Evolutionary conservation across 768 basidiomycete species (phyloP), one percentile per base, ranked within the genome.

Genomic region (Rhodotorula toruloides): DNA sequence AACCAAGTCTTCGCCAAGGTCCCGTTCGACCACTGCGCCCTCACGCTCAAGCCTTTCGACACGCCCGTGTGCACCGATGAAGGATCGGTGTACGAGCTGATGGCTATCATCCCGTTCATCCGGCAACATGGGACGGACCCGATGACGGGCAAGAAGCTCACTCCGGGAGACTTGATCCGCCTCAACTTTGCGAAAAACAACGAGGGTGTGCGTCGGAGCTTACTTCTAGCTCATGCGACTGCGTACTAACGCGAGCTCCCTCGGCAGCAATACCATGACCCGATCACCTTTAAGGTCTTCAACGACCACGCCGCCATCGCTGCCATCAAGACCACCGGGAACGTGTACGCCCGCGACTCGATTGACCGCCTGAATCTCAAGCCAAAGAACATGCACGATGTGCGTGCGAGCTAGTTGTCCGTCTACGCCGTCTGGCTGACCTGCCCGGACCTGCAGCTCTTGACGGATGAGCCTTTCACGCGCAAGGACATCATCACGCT

Each of bases 271-370:
- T 81, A 84, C 12, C 87, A 96, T 76, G 96, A 99, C 77, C 96
- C 96, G 1, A 91, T 99, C 49, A 91, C 91, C 6, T 99, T 94
- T 84, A 98, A 97, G 77, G 88, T 90, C 4, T 96, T 99, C 82
- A 92, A 83, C 75, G 88, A 94, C 68, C 94, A 98, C 76, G 93
- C 94, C 2, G 89, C 97, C 75, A 89, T 99, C 61, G 89, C 91
- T 43, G 89, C 90, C 47, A 86, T 96, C 71, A 86, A 87, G 11
- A 87, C 85, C 0, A 91, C 91, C 1, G 92, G 91, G 22, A 96
- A 96, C 76, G 91, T 98, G 21, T 98, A 89, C 77, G 82, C 93
- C 25, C 87, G 88, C 13, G 96, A 97, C 53, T 94, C 79, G 25
- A 67, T 77, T 40, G 76, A 77, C 37, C 50, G 73, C 9, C 68